Base-by-base conservation (phyloP, 345 rosid species). In the Rhodamnia argentea region DNA sequence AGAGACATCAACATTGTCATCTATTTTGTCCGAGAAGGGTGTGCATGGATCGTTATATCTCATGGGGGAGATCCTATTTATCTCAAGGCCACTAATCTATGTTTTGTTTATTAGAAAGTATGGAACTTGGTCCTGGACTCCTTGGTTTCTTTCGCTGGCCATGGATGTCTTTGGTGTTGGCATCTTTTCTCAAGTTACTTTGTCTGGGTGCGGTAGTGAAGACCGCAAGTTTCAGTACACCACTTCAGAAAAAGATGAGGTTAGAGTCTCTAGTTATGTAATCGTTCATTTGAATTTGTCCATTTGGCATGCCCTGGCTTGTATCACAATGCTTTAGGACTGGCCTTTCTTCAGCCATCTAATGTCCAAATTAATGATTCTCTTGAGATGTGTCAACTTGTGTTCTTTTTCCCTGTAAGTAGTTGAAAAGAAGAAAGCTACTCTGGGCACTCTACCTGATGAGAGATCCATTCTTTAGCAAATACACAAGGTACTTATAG, bases 401-500 rank as follows among this genome's bases (percentile, higher is more conserved):
- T 64, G 74, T 57, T 64, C 7, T 83, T 50, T 37, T 50, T 62
- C 83, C 24, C 58, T 53, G n/a, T 50, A 40, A 27, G 87, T 90
- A 96, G 99, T 86, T 95, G 32, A 94, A 88, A 90, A 91, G 99
- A 89, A 90, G 99, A 89, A 96, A 95, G 91, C 88, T 96, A 86
- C 85, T 94, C 83, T 96, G 98, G 98, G 99, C 98, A 74, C 91
- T 98, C 83, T 96, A 96, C 88, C 91, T 95, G 51, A 94, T 98
- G 99, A 93, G 98, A 90, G 99, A 98, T 90, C 99, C 98, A 86
- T 98, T 94, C 90, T 98, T 98, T 87, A 91, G 90, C 94, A 95
- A 93, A 86, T 94, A 95, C 87, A 96, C 97, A 64, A 95, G 95
- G 99, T 94, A 85, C 44, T 55, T 12, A 0, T 0, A 52, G 47